These are phyloP conservation scores for Podaxis sp. DNA, from an alignment of 768 basidiomycete genomes.

Conservation along the genomic window DNA sequence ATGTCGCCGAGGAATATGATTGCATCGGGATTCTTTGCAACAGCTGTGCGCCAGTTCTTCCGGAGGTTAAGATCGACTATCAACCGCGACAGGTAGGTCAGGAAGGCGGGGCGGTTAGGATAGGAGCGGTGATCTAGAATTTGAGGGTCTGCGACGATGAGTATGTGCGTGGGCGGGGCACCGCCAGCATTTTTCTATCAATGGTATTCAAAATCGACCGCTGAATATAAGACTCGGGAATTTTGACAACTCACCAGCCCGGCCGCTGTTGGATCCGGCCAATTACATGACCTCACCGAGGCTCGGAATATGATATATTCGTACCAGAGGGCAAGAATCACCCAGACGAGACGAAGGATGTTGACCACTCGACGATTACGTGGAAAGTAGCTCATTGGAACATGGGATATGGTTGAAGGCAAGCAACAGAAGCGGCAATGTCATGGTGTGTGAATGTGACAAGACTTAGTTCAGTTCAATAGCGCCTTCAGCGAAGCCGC, in stretches of 20 bases:
- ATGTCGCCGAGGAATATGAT: slow-evolving; percentile 90
- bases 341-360: slow-evolving; percentile 57
- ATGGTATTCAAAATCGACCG: slow-evolving; percentile 5
- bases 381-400: slow-evolving; percentile 24
- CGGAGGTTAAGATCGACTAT: slow-evolving; percentile 81
- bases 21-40: slow-evolving; percentile 60
- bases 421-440: neutral
- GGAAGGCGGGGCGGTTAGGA: slow-evolving; percentile 51
- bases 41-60: slow-evolving; percentile 78
- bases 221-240: neutral
- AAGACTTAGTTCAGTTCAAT: neutral
- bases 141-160: slow-evolving; percentile 90
- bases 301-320: slow-evolving; percentile 61
- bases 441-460: slow-evolving; percentile 8
- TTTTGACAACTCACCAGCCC: slow-evolving; percentile 25
- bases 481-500: neutral
- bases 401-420: neutral
- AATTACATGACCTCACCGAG: slow-evolving; percentile 49
- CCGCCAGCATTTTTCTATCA: slow-evolving; percentile 22
- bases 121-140: slow-evolving; percentile 78
- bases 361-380: slow-evolving; percentile 39
- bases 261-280: slow-evolving; percentile 51
- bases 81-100: slow-evolving; percentile 60
- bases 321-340: slow-evolving; percentile 64
- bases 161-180: slow-evolving; percentile 48